Percentiles rank a stretch among this genome's conserved stretches.
phyloP scores from a whole-genome alignment of 495 filamentous ascomycete genomes.

The Delitschia confertaspora region DNA sequence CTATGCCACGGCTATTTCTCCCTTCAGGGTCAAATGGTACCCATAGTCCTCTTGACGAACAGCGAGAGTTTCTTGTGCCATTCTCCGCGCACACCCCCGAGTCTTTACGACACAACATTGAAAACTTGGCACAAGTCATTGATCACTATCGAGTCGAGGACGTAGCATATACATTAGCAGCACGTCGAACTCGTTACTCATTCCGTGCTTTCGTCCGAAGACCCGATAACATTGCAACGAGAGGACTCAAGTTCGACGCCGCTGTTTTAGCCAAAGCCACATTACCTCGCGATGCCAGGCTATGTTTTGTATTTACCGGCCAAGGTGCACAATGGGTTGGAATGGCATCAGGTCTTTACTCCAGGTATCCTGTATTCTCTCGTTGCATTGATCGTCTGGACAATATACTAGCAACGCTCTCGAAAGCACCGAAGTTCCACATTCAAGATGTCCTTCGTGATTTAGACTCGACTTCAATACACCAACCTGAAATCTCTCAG shows the following conservation, averaged over 20 bases:
- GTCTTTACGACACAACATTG: constrained; percentile 1
- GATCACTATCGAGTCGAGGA: constrained; percentile 3
- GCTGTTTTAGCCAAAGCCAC: no score
- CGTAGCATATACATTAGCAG: constrained; percentile 14
- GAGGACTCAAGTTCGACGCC: no score
- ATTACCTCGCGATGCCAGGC: no score
- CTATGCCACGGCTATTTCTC: neutral
- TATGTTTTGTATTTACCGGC: constrained; percentile 26
- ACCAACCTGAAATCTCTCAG: constrained; percentile 10
- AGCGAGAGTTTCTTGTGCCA: constrained; percentile 4
- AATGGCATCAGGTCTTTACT: constrained; percentile 7
- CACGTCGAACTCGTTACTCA: neutral
- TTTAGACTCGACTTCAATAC: neutral
- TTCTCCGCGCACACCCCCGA: constrained; percentile 14
- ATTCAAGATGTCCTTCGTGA: constrained; percentile 2
- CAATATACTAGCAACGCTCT: neutral
- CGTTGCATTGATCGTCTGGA: neutral
- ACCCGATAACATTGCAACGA: no score
- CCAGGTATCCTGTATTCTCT: constrained; percentile 10
- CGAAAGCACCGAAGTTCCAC: constrained; percentile 1
- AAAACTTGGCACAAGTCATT: neutral
- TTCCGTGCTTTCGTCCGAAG: no score
- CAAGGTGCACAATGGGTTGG: constrained; percentile 24
- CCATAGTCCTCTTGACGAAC: neutral
- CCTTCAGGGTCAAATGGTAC: neutral